Conservation (phyloP, 2,329 filamentous ascomycete species). For the Aspergillus cejpii region DNA sequence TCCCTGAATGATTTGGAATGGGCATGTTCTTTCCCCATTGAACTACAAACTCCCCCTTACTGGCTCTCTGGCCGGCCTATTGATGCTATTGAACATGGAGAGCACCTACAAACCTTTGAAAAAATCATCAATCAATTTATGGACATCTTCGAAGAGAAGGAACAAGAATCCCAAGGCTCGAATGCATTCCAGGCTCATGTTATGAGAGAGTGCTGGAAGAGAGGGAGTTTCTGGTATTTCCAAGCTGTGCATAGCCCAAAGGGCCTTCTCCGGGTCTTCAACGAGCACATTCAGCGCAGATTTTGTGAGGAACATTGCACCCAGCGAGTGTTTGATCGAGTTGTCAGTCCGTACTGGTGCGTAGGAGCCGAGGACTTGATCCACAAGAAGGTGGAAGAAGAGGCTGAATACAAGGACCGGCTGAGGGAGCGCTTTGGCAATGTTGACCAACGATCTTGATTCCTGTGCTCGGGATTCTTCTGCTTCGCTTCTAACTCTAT, state of each 20-base stretch:
- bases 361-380: constrained; percentile 5
- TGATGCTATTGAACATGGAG: constrained; percentile 13
- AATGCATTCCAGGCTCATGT: constrained; percentile 9
- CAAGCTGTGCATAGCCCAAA: constrained; percentile 22
- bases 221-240: constrained; percentile 25
- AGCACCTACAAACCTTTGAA: constrained; percentile 35
- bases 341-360: constrained; percentile 13
- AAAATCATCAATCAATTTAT: constrained; percentile 14
- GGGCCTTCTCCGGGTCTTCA: constrained; percentile 22
- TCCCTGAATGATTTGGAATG: constrained; percentile 34
- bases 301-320: constrained; percentile 11
- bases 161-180: constrained; percentile 6
- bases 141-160: constrained; percentile 17
- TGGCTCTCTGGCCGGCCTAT: constrained; percentile 22
- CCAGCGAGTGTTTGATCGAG: constrained; percentile 9
- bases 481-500: too few relatives aligned
- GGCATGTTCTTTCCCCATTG: constrained; percentile 27
- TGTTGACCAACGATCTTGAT: not conserved
- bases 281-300: constrained; percentile 18
- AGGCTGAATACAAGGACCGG: constrained; percentile 11
- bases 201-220: constrained; percentile 22
- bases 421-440: constrained; percentile 5
- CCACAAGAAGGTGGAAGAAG: constrained; percentile 13
- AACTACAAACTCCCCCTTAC: constrained; percentile 23
- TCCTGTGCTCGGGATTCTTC: too few relatives aligned